phyloP scores from a whole-genome alignment of 768 basidiomycete genomes.

The Tylopilus sp. region DNA sequence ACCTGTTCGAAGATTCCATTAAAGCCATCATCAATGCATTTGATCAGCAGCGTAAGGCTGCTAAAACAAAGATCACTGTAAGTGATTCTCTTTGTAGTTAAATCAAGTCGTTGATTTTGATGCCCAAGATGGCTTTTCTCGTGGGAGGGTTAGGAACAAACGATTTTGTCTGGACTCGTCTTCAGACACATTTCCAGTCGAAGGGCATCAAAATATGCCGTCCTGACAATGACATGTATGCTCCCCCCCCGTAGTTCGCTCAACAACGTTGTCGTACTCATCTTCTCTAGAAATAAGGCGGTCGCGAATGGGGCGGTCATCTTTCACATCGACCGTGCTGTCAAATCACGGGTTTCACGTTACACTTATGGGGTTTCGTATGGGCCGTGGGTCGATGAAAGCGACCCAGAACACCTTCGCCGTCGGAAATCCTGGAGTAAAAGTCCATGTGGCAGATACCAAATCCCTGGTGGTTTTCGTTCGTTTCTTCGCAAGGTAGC shows the following conservation, averaged over 20 bases:
- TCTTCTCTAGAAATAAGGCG: conserved; percentile 5
- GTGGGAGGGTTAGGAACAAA: background rate
- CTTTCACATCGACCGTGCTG: background rate
- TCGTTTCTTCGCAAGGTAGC: conserved; percentile 3
- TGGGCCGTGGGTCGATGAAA: background rate
- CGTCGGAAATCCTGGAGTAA: background rate
- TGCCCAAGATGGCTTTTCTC: background rate
- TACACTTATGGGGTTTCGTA: background rate
- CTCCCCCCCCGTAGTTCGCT: background rate
- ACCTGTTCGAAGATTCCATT: conserved; percentile 7
- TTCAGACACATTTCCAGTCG: background rate
- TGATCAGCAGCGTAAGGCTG: conserved; percentile 3
- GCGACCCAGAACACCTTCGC: conserved; percentile 2
- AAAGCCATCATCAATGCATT: conserved; percentile 13
- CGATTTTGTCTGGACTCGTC: conserved; percentile 3
- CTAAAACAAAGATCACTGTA: background rate
- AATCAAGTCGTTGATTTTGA: background rate
- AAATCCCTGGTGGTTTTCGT: background rate
- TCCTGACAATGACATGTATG: conserved; percentile 9
- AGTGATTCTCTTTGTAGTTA: background rate
- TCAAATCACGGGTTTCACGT: conserved; percentile 4
- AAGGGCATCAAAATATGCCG: conserved; percentile 3
- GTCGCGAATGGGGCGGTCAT: conserved; percentile 10
- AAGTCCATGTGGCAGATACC: background rate
- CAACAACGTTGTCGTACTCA: too few relatives aligned